phyloP scores from a whole-genome alignment of 129 eudicot species.

The Oenanthe sinensis region DNA sequence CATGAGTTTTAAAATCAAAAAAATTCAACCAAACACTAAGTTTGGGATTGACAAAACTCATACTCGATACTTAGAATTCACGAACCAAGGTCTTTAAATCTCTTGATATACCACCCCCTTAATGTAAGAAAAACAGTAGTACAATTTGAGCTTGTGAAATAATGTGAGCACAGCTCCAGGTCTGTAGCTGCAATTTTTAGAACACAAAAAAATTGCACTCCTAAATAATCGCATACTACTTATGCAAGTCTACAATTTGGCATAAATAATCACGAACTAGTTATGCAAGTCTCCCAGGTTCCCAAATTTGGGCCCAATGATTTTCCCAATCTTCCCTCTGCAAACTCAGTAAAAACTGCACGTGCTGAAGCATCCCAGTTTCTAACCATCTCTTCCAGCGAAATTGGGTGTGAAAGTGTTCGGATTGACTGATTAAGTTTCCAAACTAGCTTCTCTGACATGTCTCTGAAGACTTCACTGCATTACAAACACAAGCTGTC shows the following conservation, averaged over 20 bases:
- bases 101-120: too few relatives aligned
- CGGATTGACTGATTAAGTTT: slow-evolving; percentile 10
- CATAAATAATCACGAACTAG: neutral
- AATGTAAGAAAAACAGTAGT: too few relatives aligned
- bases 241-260: neutral
- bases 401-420: slow-evolving; percentile 10
- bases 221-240: neutral
- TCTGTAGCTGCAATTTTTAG: too few relatives aligned
- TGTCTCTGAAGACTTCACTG: neutral
- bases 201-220: neutral
- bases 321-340: slow-evolving; percentile 13
- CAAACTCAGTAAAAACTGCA: slow-evolving; percentile 19
- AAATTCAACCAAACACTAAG: too few relatives aligned
- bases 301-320: slow-evolving; percentile 18
- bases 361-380: slow-evolving; percentile 27
- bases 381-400: slow-evolving; percentile 21
- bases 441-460: slow-evolving; percentile 17
- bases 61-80: too few relatives aligned
- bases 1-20: too few relatives aligned
- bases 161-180: too few relatives aligned
- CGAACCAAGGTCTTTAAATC: too few relatives aligned
- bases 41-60: too few relatives aligned
- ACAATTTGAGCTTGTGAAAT: too few relatives aligned
- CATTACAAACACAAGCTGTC: neutral
- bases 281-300: slow-evolving; percentile 18